Conservation (phyloP, 306 rosid genomes). For the Castanea crenata region DNA sequence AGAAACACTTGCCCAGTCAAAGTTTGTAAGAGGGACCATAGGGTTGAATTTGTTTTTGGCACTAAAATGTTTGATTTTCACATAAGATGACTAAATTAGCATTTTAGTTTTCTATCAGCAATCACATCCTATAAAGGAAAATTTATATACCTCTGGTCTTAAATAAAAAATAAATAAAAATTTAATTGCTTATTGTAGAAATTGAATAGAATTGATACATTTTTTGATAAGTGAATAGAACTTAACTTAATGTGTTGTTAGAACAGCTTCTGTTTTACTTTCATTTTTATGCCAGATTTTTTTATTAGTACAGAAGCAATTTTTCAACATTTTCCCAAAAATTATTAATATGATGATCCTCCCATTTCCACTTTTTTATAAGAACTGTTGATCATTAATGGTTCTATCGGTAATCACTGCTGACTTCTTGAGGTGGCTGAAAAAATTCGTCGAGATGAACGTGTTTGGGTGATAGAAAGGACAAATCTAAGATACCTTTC, state of each 20-base stretch:
- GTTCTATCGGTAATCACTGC: not conserved
- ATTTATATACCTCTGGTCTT: not conserved
- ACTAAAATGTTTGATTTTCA: conserved; percentile 4
- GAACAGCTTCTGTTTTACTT: too few relatives aligned
- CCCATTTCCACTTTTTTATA: not conserved
- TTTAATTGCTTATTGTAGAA: not conserved
- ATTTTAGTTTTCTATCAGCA: conserved; percentile 3
- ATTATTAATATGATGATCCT: not conserved
- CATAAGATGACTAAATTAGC: not conserved
- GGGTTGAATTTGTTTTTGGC: not conserved
- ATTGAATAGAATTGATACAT: too few relatives aligned
- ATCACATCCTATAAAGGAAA: not conserved
- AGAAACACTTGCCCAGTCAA: not conserved
- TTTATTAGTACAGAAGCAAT: too few relatives aligned
- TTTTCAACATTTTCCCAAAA: not conserved
- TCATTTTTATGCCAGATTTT: too few relatives aligned
- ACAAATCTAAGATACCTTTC: conserved; percentile 84
- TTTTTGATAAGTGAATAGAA: too few relatives aligned
- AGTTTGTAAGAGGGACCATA: not conserved
- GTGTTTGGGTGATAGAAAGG: conserved; percentile 76
- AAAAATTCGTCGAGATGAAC: conserved; percentile 75
- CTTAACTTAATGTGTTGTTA: too few relatives aligned
- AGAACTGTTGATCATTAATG: not conserved
- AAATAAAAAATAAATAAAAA: too few relatives aligned
- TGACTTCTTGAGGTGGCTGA: conserved; percentile 71